Percentiles rank a stretch among this genome's conserved stretches.
Conservation (phyloP, 78 protist species). For the Capsaspora owczarzaki region DNA sequence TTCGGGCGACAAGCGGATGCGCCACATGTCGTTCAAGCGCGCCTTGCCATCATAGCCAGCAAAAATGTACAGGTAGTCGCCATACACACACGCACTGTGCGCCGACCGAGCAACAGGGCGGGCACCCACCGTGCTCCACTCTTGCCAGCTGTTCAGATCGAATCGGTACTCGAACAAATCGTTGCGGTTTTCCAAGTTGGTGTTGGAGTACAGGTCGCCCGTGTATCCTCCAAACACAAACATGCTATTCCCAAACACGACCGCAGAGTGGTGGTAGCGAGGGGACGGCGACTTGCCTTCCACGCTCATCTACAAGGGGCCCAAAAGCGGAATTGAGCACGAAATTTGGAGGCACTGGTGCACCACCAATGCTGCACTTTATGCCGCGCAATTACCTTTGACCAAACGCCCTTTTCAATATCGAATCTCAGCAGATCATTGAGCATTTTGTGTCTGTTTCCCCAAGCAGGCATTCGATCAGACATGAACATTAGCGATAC, state of each 20-base stretch:
- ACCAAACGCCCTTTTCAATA: background rate
- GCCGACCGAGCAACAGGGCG: background rate
- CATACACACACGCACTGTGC: background rate
- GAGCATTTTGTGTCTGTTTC: background rate
- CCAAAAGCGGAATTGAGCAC: background rate
- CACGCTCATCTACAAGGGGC: background rate
- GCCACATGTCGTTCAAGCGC: conserved; percentile 2
- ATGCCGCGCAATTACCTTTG: background rate
- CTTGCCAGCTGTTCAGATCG: background rate
- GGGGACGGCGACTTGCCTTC: background rate
- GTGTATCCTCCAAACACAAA: conserved; percentile 20
- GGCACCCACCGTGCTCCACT: background rate
- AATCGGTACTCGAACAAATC: background rate
- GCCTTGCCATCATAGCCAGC: conserved; percentile 1
- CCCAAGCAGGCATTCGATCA: background rate
- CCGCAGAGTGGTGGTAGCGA: conserved; percentile 24
- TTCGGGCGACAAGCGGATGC: background rate
- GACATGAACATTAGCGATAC: conserved; percentile 1
- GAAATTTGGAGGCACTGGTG: background rate
- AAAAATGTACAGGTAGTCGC: background rate
- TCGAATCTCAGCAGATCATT: background rate
- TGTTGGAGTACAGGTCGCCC: conserved; percentile 2
- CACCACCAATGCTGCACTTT: background rate
- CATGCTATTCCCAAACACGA: conserved; percentile 13
- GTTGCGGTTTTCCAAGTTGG: background rate